These are phyloP conservation scores for Emergomyces pasteurianus DNA, from an alignment of 2,329 filamentous ascomycete genomes.

Conservation along the genomic window DNA sequence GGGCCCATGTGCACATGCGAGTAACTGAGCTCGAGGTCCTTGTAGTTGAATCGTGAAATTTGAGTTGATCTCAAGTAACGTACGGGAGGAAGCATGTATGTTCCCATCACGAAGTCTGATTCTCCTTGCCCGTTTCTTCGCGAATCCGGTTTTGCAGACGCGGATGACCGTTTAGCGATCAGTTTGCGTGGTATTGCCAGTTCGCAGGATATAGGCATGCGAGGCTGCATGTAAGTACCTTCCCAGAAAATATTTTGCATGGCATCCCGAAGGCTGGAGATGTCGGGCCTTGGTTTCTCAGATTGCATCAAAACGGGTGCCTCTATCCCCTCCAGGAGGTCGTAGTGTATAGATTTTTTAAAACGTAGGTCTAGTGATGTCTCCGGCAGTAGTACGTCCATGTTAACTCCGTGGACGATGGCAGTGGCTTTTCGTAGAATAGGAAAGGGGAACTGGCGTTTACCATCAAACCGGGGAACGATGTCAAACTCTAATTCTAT, in stretches of 20 bases:
- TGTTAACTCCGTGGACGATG: slow-evolving; percentile 19
- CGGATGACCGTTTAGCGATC: slow-evolving; percentile 3
- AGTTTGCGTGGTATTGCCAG: slow-evolving; percentile 20
- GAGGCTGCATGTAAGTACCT: slow-evolving; percentile 4
- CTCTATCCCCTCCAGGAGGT: slow-evolving; percentile 14
- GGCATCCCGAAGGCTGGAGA: slow-evolving; percentile 15
- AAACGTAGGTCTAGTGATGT: slow-evolving; percentile 28
- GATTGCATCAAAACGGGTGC: slow-evolving; percentile 1
- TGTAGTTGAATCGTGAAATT: slow-evolving; percentile 22
- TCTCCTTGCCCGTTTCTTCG: neutral
- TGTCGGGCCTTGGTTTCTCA: slow-evolving; percentile 3
- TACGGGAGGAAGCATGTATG: slow-evolving; percentile 26
- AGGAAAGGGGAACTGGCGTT: slow-evolving; percentile 2
- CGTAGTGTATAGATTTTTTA: slow-evolving; percentile 20
- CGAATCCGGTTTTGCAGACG: neutral
- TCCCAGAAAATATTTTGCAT: slow-evolving; percentile 14
- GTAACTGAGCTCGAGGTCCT: slow-evolving; percentile 21
- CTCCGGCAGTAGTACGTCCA: slow-evolving; percentile 31
- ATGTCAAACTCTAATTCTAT: slow-evolving; percentile 24
- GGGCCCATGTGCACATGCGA: slow-evolving; percentile 23
- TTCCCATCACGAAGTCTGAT: slow-evolving; percentile 13
- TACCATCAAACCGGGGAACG: neutral
- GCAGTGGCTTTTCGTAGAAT: slow-evolving; percentile 20
- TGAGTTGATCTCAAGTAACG: slow-evolving; percentile 18
- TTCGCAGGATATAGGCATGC: slow-evolving; percentile 22